Conservation (phyloP, 345 rosid species). For the Populus tremula region DNA sequence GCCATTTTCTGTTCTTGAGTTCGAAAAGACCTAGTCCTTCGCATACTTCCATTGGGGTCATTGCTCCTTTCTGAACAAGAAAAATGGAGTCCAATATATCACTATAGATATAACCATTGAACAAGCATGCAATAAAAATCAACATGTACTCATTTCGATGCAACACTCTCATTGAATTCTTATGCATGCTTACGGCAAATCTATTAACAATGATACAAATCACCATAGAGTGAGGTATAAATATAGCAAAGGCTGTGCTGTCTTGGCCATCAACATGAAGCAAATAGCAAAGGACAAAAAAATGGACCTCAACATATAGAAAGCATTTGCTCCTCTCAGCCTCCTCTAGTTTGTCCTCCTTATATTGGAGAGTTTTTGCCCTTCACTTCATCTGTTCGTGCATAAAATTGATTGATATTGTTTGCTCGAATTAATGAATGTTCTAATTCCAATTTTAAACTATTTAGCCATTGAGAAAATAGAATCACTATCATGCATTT, state of each 20-base stretch:
- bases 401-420: neutral
- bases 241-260: neutral
- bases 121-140: neutral
- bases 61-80: constrained; percentile 79
- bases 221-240: neutral
- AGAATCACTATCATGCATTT: no score
- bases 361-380: neutral
- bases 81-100: neutral
- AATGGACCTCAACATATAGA: neutral
- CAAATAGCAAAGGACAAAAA: neutral
- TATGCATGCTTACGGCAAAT: neutral
- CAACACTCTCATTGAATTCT: neutral
- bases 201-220: neutral
- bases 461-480: neutral
- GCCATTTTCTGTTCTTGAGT: constrained; percentile 96
- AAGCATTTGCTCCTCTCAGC: neutral
- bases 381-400: neutral
- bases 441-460: neutral
- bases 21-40: constrained; percentile 90
- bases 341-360: neutral
- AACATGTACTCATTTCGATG: neutral
- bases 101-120: neutral
- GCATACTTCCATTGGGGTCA: constrained; percentile 91
- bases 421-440: neutral
- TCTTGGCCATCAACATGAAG: neutral